Percentiles rank a stretch among this genome's conserved stretches.
phyloP scores from a whole-genome alignment of 164 flowering plant genomes.

The Aristolochia contorta region DNA sequence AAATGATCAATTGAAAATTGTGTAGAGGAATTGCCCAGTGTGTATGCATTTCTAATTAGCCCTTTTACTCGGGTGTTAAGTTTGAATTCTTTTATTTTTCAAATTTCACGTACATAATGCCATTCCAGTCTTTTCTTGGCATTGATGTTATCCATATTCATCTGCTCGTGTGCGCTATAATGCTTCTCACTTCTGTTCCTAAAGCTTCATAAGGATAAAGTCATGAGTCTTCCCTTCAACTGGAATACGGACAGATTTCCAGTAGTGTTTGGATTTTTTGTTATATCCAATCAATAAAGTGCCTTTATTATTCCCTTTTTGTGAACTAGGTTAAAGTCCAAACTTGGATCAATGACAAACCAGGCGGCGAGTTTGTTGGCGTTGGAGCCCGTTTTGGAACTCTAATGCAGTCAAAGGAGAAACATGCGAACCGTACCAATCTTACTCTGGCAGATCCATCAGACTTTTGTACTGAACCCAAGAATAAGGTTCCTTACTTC shows the following conservation, averaged over 20 bases:
- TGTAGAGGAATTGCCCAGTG: no score
- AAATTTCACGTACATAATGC: no score
- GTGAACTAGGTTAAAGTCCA: conserved; percentile 59
- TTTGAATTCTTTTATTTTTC: no score
- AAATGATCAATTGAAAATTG: no score
- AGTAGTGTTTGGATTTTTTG: neutral
- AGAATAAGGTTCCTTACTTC: conserved; percentile 35
- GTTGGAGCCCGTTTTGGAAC: conserved; percentile 74
- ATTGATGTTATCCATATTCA: no score
- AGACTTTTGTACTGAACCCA: conserved; percentile 49
- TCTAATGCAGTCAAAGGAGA: conserved; percentile 61
- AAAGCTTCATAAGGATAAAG: neutral
- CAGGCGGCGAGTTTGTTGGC: conserved; percentile 48
- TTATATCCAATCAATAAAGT: neutral
- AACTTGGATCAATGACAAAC: conserved; percentile 35
- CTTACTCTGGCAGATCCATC: conserved; percentile 55
- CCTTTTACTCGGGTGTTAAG: no score
- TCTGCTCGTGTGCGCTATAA: no score
- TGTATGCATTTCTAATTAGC: no score
- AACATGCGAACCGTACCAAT: conserved; percentile 44
- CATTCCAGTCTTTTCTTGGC: no score
- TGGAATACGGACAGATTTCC: no score
- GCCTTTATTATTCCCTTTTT: neutral
- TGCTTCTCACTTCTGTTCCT: neutral
- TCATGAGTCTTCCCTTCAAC: no score